These are phyloP conservation scores for Debaryomyces tyrocola DNA, from an alignment of 805 yeast species.

Conservation along the genomic window DNA sequence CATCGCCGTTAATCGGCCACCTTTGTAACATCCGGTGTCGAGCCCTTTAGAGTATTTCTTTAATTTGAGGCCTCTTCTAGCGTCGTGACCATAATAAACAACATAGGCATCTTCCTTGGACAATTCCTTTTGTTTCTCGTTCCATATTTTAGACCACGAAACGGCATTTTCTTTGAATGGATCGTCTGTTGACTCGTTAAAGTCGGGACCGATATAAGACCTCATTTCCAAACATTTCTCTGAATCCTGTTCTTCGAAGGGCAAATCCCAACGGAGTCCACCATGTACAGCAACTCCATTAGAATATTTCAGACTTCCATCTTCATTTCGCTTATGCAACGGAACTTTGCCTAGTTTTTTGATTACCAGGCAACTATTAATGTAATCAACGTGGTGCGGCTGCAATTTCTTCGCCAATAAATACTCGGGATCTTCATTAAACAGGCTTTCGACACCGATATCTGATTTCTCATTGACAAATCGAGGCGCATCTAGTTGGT, in stretches of 20 bases:
- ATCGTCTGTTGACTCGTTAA: constrained; percentile 55
- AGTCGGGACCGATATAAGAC: constrained; percentile 63
- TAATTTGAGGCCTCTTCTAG: constrained; percentile 68
- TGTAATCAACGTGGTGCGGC: constrained; percentile 59
- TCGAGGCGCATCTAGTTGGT: constrained; percentile 42
- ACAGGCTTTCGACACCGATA: constrained; percentile 9
- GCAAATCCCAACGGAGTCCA: constrained; percentile 69
- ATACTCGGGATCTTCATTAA: constrained; percentile 38
- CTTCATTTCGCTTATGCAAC: constrained; percentile 28
- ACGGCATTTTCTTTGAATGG: constrained; percentile 36
- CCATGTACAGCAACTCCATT: constrained; percentile 73
- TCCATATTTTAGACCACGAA: constrained; percentile 61
- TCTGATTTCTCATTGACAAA: constrained; percentile 13
- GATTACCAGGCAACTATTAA: constrained; percentile 65
- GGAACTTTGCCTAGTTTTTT: constrained; percentile 62
- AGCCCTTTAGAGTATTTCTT: constrained; percentile 72
- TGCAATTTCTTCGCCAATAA: constrained; percentile 52
- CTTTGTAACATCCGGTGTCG: constrained; percentile 81
- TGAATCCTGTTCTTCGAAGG: constrained; percentile 59
- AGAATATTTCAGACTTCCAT: constrained; percentile 25
- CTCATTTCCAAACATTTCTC: constrained; percentile 68
- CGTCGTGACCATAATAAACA: constrained; percentile 89
- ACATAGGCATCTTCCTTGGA: constrained; percentile 32
- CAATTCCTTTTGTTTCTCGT: constrained; percentile 39
- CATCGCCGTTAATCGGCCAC: constrained; percentile 66